Base-by-base conservation (phyloP, 306 rosid species). In the Medicago arabica region DNA sequence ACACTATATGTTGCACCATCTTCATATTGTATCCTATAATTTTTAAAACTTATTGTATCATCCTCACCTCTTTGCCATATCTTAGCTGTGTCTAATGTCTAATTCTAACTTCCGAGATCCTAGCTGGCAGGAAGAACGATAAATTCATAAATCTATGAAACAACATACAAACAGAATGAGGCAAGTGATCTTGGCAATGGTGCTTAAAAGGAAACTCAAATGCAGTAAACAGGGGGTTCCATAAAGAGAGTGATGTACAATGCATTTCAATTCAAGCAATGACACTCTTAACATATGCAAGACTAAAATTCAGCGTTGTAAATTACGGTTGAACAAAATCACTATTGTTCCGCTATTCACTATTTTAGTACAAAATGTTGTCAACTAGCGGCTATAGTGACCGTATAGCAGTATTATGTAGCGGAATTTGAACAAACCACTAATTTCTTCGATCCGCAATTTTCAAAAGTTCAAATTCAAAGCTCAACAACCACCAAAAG, bases 381-480 rank as follows among this genome's bases (percentile, higher is more conserved):
- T n/a, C 4, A 50, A 50, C n/a, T n/a, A 15, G 8, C 9, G 1
- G 19, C 57, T 50, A 49, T 15, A 49, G 55, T 6, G 7, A 5
- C 2, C 17, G 19, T 7, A 14, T 4, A 49, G 55, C 19, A 15
- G 8, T 15, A 8, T n/a, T 49, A 8, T n/a, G 19, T 6, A 23
- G 38, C 16, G 8, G 16, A 58, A 23, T 21, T 23, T 58, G 39
- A 58, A 58, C 38, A 58, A 58, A 23, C 15, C 0, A 6, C 31
- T 55, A 19, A 8, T 19, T 55, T 19, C 3, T 18, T 31, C 61
- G 6, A 55, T 19, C 16, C 1, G 16, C 4, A 4, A 12, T 12
- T 39, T 19, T 62, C 68, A n/a, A n/a, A n/a, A n/a, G n/a, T 81
- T 81, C 82, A 66, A 57, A 81, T 81, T 81, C 82, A 66, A 57